Evolutionary conservation across 129 eudicot species (phyloP).

Genomic region (Artemisia tridentata): DNA sequence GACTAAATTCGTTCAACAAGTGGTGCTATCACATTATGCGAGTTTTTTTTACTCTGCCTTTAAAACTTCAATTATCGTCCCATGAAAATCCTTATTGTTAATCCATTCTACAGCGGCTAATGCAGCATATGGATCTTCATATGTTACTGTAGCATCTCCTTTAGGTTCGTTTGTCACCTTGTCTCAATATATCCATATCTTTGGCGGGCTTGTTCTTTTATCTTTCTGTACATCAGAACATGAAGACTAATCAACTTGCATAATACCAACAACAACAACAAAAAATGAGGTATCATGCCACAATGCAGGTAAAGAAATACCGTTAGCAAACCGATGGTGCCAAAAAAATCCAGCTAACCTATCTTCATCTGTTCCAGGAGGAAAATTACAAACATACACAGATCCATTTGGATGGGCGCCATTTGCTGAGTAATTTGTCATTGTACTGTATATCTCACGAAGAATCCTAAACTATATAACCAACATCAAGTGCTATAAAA

Average conservation of each 20-base stretch:
- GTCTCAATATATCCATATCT: neutral
- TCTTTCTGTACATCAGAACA: neutral
- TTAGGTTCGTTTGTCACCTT: neutral
- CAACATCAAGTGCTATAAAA: neutral
- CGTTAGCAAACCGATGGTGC: no score
- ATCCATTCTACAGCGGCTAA: neutral
- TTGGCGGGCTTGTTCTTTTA: neutral
- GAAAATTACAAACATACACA: no score
- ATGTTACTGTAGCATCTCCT: neutral
- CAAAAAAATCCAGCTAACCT: no score
- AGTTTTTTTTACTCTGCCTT: neutral
- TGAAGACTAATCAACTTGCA: neutral
- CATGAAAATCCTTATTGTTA: neutral
- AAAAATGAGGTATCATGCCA: neutral
- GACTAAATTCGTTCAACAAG: neutral
- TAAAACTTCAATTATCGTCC: neutral
- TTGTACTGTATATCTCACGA: neutral
- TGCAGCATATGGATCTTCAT: neutral
- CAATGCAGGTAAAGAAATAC: neutral
- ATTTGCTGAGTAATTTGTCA: no score
- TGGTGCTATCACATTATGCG: neutral
- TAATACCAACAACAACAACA: neutral
- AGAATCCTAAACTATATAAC: neutral
- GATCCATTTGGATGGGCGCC: no score
- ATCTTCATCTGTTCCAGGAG: no score